A percentile compares a stretch with the other conserved stretches of the same genome.
Conservation (phyloP, 140 eudicot species). For the Bidens hawaiensis region DNA sequence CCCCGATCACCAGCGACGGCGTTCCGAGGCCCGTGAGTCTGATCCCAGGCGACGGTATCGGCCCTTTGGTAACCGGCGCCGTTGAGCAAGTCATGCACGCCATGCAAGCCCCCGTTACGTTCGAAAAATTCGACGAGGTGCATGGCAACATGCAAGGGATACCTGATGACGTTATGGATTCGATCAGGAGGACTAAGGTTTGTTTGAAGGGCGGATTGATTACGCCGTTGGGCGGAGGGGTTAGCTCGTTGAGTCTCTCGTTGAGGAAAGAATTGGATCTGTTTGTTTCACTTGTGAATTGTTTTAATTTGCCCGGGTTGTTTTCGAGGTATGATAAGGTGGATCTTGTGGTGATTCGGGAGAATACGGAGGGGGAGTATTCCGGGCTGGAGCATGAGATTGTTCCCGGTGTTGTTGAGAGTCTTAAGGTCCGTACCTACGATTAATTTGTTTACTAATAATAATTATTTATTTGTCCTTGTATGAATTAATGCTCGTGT, state of each 20-base stretch:
- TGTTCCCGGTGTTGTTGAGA: slow-evolving; percentile 81
- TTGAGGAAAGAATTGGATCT: slow-evolving; percentile 70
- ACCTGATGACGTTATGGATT: slow-evolving; percentile 58
- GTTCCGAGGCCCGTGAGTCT: slow-evolving; percentile 58
- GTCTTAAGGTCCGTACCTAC: slow-evolving; percentile 63
- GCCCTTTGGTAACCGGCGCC: slow-evolving; percentile 82
- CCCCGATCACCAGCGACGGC: slow-evolving; percentile 38
- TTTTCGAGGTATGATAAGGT: slow-evolving; percentile 72
- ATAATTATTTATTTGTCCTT: background rate
- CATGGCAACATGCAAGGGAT: slow-evolving; percentile 49
- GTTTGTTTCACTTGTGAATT: slow-evolving; percentile 71
- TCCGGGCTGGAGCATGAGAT: slow-evolving; percentile 89
- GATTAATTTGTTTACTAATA: too few relatives aligned
- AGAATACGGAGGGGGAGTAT: slow-evolving; percentile 97
- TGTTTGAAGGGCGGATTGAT: slow-evolving; percentile 74
- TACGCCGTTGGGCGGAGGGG: slow-evolving; percentile 85
- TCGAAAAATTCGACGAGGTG: slow-evolving; percentile 47
- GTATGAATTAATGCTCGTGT: slow-evolving; percentile 15
- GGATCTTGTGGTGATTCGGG: slow-evolving; percentile 88
- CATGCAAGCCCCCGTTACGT: slow-evolving; percentile 52
- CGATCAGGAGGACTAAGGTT: slow-evolving; percentile 68
- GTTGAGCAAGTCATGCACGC: slow-evolving; percentile 74
- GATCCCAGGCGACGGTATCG: slow-evolving; percentile 94
- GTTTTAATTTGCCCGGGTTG: slow-evolving; percentile 73
- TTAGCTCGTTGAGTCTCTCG: slow-evolving; percentile 57